Conservation (phyloP, 176 grass and related monocot genomes). For the Rhipidocladum racemiflorum region DNA sequence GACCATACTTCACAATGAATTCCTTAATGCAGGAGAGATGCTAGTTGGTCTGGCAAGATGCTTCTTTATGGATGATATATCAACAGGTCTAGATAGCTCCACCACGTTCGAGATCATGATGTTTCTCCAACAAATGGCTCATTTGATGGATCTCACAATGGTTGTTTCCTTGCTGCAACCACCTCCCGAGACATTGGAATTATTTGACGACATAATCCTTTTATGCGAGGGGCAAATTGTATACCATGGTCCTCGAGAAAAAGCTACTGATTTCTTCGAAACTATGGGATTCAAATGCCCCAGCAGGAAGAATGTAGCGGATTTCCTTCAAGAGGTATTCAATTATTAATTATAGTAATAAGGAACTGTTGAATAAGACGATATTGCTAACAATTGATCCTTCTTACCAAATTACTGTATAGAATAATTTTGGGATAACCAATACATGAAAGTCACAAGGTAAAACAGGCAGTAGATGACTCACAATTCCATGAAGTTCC, state of each 20-base stretch:
- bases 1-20: conserved; percentile 2
- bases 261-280: conserved; percentile 69
- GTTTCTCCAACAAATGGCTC: conserved; percentile 81
- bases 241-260: conserved; percentile 91
- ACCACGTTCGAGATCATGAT: conserved; percentile 88
- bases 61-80: conserved; percentile 99
- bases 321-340: conserved; percentile 97
- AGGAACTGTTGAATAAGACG: background rate
- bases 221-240: conserved; percentile 86
- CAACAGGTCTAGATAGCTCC: conserved; percentile 93
- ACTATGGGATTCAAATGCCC: conserved; percentile 88
- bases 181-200: conserved; percentile 76
- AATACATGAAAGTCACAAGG: background rate
- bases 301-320: conserved; percentile 77
- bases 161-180: conserved; percentile 96
- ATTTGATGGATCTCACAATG: conserved; percentile 82
- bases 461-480: conserved; percentile 1
- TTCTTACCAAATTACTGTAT: background rate
- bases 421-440: background rate
- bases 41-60: conserved; percentile 81
- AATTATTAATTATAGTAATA: background rate
- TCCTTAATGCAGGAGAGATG: conserved; percentile 79
- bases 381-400: background rate
- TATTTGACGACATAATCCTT: conserved; percentile 95
- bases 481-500: background rate